Evolutionary conservation across 176 grass and related monocot genomes (phyloP).

Genomic region (Oryza officinalis): DNA sequence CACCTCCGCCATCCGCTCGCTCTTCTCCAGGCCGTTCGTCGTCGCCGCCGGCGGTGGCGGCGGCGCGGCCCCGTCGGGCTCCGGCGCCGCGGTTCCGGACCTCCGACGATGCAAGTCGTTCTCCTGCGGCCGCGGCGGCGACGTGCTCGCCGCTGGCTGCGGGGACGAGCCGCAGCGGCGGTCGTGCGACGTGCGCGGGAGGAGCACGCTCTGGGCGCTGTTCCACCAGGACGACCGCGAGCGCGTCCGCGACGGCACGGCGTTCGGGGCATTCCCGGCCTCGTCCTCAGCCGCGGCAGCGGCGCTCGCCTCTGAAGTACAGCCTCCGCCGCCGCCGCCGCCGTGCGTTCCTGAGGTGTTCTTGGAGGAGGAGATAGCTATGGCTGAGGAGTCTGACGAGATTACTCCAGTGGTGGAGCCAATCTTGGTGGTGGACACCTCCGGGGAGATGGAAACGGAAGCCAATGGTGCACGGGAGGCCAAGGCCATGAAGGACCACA

Average conservation of each 20-base stretch:
- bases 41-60: background rate
- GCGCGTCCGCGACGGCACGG: constrained; percentile 61
- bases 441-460: constrained; percentile 62
- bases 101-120: constrained; percentile 87
- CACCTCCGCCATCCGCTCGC: constrained; percentile 85
- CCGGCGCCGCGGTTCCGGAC: constrained; percentile 39
- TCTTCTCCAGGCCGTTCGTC: constrained; percentile 62
- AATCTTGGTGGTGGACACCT: constrained; percentile 46
- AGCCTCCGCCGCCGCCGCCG: constrained; percentile 20
- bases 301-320: constrained; percentile 50
- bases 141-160: constrained; percentile 20
- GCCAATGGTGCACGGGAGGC: background rate
- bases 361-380: constrained; percentile 54
- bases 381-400: constrained; percentile 57
- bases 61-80: constrained; percentile 16
- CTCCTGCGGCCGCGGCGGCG: constrained; percentile 64
- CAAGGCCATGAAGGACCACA: constrained; percentile 89
- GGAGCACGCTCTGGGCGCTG: constrained; percentile 85
- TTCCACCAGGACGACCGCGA: constrained; percentile 93
- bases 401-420: constrained; percentile 60
- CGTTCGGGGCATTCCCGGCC: constrained; percentile 47
- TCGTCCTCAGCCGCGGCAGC: constrained; percentile 54
- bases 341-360: constrained; percentile 42
- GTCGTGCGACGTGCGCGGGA: constrained; percentile 85
- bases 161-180: constrained; percentile 65